Evolutionary conservation across 495 filamentous ascomycete genomes (phyloP), one percentile per base, ranked within the genome.

Genomic region (Coniosporium apollinis): DNA sequence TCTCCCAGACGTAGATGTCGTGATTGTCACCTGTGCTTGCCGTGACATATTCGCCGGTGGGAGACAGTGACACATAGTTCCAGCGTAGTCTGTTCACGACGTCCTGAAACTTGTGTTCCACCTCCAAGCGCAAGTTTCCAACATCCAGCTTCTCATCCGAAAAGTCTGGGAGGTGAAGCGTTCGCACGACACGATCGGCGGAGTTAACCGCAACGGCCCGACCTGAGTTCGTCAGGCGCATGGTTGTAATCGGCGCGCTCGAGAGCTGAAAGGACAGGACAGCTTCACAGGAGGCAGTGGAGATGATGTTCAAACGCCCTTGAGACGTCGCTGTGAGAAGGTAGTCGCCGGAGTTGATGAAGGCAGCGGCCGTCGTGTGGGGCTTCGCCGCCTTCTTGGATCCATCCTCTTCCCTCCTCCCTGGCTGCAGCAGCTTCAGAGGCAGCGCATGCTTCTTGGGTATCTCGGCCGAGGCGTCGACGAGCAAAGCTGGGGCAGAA

Each of bases 51-150:
- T 96, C 89, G 22, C 89, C 87, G 0, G 79, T 85, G 0, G 47
- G 26, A 41, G 82, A 89, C 54, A 99, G 94, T 0, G 85, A 74
- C 20, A 91, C 84, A 50, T 94, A 82, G 50, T 94, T 96, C 89
- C 89, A 99, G 20, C 78, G 76, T 8, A 94, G 65, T 19, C 79
- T 72, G 50, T 96, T 94, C 14, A 99, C 87, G 3, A 94, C 81
- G 54, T 99, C 89, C 57, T 94, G 86, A 49, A 94, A 96, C 53
- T 93, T 94, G 54, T 96, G 91, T 51, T 99, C 91, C 16, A 94
- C 76, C 22, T 86, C 80, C 15, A 99, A 65, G 38, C 81, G 74
- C 46, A 94, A 80, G 10, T 68, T 75, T 39, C 79, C 74, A 9
- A 65, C 65, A 37, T 77, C 68, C 17, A 80, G 57, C 34, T 69